Conservation (phyloP, 345 rosid genomes). For the Nasturtium officinale region DNA sequence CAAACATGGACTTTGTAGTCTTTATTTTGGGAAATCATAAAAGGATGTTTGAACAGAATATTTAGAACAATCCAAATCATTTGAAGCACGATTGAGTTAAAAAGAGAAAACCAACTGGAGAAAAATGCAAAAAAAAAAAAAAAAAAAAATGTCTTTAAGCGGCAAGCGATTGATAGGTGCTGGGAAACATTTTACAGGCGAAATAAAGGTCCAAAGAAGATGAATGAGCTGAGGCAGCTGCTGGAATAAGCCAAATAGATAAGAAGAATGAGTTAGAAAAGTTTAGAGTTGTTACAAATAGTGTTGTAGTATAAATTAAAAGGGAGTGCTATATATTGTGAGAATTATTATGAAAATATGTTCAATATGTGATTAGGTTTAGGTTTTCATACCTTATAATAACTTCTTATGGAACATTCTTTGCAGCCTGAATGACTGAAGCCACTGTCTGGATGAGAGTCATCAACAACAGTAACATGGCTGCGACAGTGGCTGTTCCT, state of each 20-base stretch:
- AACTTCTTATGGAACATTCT: neutral
- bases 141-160: too few relatives aligned
- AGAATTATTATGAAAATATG: neutral
- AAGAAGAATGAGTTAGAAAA: neutral
- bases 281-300: neutral
- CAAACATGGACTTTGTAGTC: too few relatives aligned
- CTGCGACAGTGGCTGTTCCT: too few relatives aligned
- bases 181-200: neutral
- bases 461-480: too few relatives aligned
- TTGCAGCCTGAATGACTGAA: neutral
- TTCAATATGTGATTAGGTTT: neutral
- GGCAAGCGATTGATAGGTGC: neutral
- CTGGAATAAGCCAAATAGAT: neutral
- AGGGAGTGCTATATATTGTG: too few relatives aligned
- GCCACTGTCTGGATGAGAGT: too few relatives aligned
- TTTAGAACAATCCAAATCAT: neutral
- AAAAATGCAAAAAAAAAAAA: neutral
- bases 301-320: too few relatives aligned
- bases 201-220: too few relatives aligned
- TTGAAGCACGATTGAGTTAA: neutral
- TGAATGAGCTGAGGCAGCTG: neutral
- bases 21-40: too few relatives aligned
- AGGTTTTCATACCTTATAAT: neutral
- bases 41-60: neutral
- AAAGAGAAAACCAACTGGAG: neutral